These are phyloP conservation scores for Camelina laxa DNA, from an alignment of 345 rosid species.

Conservation along the genomic window DNA sequence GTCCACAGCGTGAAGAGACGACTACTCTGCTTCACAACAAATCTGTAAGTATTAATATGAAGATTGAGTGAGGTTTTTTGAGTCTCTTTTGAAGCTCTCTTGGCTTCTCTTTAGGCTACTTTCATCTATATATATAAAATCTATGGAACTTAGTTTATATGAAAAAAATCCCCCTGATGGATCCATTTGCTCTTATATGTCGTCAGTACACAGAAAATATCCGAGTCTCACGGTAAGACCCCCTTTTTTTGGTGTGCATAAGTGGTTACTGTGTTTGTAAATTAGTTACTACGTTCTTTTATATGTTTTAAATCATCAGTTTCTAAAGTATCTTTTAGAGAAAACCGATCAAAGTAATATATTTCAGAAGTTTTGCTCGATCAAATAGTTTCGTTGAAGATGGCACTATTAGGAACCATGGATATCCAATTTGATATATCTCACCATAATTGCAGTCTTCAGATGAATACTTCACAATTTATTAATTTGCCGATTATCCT, in stretches of 20 bases:
- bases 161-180: neutral
- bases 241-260: constrained; percentile 24
- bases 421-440: neutral
- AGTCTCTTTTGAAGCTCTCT: constrained; percentile 29
- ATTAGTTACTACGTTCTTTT: neutral
- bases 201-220: neutral
- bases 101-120: constrained; percentile 29
- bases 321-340: neutral
- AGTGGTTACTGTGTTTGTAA: constrained; percentile 25
- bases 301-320: neutral
- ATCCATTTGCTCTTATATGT: neutral
- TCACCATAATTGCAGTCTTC: neutral
- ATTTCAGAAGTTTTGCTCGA: neutral
- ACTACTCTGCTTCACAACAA: constrained; percentile 6
- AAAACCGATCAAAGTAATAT: neutral
- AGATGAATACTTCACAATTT: neutral
- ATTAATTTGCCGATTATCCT: neutral
- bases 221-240: constrained; percentile 3
- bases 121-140: constrained; percentile 10
- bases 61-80: constrained; percentile 33
- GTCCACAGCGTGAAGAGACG: constrained; percentile 53
- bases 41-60: constrained; percentile 44
- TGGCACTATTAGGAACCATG: too few relatives aligned
- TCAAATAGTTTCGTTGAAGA: neutral
- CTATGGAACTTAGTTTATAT: constrained; percentile 23